Evolutionary conservation across 2,329 filamentous ascomycete genomes (phyloP).

Genomic region (Davidsoniella neocaledoniae): DNA sequence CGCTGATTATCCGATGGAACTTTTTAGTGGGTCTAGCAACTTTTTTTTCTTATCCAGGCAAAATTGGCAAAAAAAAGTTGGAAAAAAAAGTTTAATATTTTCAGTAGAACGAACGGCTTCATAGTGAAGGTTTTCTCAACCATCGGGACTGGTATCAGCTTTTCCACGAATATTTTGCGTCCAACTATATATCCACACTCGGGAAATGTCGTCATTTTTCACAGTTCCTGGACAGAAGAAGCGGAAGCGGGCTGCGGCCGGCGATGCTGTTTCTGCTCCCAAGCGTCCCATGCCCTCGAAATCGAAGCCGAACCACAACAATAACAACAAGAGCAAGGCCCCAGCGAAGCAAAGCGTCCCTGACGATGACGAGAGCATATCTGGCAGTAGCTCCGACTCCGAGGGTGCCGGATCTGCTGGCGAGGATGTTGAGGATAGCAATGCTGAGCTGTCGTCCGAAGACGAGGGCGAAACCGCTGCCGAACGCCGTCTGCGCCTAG

Average conservation of each 20-base stretch:
- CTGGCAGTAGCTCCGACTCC: slow-evolving; percentile 58
- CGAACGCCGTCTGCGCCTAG: slow-evolving; percentile 69
- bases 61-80: slow-evolving; percentile 5
- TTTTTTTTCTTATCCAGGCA: slow-evolving; percentile 12
- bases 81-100: slow-evolving; percentile 13
- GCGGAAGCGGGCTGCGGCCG: slow-evolving; percentile 52
- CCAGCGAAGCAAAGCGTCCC: slow-evolving; percentile 3
- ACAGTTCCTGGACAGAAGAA: slow-evolving; percentile 80
- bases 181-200: not conserved
- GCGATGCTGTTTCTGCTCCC: slow-evolving; percentile 22
- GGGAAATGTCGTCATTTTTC: slow-evolving; percentile 83
- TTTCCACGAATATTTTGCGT: not conserved
- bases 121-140: not conserved
- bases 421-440: slow-evolving; percentile 29
- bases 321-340: not conserved
- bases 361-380: slow-evolving; percentile 60
- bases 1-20: slow-evolving; percentile 12
- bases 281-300: slow-evolving; percentile 10
- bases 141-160: not conserved
- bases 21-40: slow-evolving; percentile 12
- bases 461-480: slow-evolving; percentile 75
- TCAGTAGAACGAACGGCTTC: not conserved
- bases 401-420: slow-evolving; percentile 35
- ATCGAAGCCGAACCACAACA: slow-evolving; percentile 2
- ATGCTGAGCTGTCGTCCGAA: slow-evolving; percentile 36